Evolutionary conservation across 225 moss, liverwort and hornwort genomes (phyloP).

Genomic region (Climacium dendroides): DNA sequence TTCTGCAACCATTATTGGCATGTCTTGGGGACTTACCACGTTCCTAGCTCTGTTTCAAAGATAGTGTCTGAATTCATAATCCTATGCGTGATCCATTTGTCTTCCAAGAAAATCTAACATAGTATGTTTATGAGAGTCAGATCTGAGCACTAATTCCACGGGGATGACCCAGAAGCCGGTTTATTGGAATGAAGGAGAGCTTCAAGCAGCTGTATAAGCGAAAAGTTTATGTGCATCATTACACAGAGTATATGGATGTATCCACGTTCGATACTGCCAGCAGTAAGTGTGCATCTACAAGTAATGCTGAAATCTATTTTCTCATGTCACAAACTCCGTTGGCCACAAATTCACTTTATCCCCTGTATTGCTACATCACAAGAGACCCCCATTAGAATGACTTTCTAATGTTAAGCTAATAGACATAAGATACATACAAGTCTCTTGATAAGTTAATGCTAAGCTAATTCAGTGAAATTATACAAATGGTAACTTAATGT

Average conservation of each 20-base stretch:
- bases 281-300: conserved; percentile 12
- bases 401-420: background rate
- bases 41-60: background rate
- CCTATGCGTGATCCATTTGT: background rate
- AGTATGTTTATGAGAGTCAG: background rate
- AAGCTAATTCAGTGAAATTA: background rate
- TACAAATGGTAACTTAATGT: background rate
- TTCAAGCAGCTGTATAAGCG: conserved; percentile 38
- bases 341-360: background rate
- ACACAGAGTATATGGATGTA: conserved; percentile 41
- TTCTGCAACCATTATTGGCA: background rate
- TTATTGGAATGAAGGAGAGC: conserved; percentile 32
- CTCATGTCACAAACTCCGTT: background rate
- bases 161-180: conserved; percentile 18
- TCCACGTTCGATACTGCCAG: conserved; percentile 36
- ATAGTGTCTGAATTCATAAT: background rate
- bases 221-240: conserved; percentile 47
- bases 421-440: too few relatives aligned
- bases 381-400: background rate
- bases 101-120: background rate
- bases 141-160: background rate
- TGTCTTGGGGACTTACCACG: background rate
- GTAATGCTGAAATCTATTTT: background rate
- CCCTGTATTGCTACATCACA: background rate
- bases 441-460: background rate